Conservation (phyloP, 768 basidiomycete species). For the Phaffia tasmanica region DNA sequence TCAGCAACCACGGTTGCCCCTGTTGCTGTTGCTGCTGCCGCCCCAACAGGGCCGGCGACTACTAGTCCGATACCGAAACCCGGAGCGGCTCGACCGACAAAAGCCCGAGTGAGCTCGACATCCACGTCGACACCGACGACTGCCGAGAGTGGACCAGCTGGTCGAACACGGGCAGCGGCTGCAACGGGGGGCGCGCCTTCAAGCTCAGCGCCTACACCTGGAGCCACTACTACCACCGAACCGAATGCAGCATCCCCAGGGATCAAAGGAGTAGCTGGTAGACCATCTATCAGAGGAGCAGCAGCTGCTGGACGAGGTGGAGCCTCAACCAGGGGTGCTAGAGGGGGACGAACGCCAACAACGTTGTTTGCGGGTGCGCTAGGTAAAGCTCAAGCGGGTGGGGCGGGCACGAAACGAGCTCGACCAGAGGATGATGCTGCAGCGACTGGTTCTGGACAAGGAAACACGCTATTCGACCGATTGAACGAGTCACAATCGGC, state of each 20-base stretch:
- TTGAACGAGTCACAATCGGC: not conserved
- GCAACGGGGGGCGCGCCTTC: not conserved
- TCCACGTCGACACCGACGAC: constrained; percentile 2
- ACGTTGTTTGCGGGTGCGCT: no score
- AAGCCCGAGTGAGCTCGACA: not conserved
- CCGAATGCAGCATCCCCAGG: not conserved
- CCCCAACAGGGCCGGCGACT: not conserved
- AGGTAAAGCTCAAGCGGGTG: not conserved
- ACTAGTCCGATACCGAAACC: not conserved
- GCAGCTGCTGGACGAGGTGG: constrained; percentile 12
- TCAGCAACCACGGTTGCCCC: no score
- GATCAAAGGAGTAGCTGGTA: not conserved
- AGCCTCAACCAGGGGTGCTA: constrained; percentile 1
- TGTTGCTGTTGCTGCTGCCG: no score
- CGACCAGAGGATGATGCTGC: no score
- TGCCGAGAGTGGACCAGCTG: constrained; percentile 7
- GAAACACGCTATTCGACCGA: not conserved
- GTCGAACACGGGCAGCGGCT: not conserved
- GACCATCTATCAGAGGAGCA: constrained; percentile 9
- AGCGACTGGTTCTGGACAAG: not conserved
- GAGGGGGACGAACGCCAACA: not conserved
- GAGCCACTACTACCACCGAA: constrained; percentile 1
- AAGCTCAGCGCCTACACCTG: not conserved
- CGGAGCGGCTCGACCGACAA: not conserved
- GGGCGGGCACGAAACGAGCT: not conserved